Conservation (phyloP, 2,329 filamentous ascomycete species). For the Hortaea werneckii region DNA sequence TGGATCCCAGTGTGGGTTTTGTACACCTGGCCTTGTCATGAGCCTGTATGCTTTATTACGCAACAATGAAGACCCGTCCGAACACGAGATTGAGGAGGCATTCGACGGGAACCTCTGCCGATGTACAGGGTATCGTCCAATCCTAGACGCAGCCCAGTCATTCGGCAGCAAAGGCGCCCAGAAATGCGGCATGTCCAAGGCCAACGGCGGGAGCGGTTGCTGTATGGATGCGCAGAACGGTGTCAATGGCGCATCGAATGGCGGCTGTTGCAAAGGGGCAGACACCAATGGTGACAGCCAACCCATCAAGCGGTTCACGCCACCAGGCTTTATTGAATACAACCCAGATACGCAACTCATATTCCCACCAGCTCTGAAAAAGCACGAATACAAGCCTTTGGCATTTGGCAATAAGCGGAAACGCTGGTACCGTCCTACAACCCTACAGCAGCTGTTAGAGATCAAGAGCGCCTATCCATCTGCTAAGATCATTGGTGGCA, state of each 20-base stretch:
- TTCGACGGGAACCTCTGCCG: conserved; percentile 95
- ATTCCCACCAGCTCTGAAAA: conserved; percentile 76
- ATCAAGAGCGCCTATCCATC: conserved; percentile 79
- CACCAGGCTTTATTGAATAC: conserved; percentile 88
- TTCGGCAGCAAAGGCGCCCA: conserved; percentile 51
- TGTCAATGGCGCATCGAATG: conserved; percentile 46
- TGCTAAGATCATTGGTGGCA: conserved; percentile 90
- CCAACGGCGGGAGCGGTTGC: conserved; percentile 55
- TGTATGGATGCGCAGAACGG: conserved; percentile 51
- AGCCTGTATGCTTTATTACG: conserved; percentile 86
- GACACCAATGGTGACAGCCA: conserved; percentile 34
- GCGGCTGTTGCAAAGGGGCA: conserved; percentile 62
- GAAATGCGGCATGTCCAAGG: conserved; percentile 45
- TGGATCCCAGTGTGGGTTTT: conserved; percentile 92
- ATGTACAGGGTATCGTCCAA: conserved; percentile 90
- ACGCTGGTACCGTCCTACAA: conserved; percentile 85
- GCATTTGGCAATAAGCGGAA: conserved; percentile 92
- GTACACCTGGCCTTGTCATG: conserved; percentile 96
- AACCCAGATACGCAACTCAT: conserved; percentile 90
- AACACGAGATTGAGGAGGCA: conserved; percentile 84
- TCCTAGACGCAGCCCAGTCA: conserved; percentile 85
- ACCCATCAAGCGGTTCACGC: conserved; percentile 57
- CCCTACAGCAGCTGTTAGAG: conserved; percentile 73
- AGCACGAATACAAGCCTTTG: conserved; percentile 70
- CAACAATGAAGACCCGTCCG: conserved; percentile 67